phyloP scores from a whole-genome alignment of 305 asterid genomes.

The Fraxinus paxiana region DNA sequence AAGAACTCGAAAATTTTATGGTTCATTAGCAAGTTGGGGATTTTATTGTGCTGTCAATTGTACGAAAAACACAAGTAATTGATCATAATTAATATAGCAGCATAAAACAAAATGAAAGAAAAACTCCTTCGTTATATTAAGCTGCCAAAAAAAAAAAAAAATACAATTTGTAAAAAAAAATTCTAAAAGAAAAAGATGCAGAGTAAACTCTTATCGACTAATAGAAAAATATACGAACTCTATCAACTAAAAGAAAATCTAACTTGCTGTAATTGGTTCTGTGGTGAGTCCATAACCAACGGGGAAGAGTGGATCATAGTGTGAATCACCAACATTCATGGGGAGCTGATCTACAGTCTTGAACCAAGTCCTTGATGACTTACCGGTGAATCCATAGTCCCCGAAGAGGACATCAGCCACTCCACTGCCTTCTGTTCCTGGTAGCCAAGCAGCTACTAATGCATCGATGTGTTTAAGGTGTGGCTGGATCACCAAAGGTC shows the following conservation, averaged over 20 bases:
- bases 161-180: not conserved
- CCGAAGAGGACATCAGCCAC: constrained; percentile 60
- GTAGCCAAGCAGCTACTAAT: constrained; percentile 65
- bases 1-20: not conserved
- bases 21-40: not conserved
- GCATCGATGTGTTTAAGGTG: constrained; percentile 42
- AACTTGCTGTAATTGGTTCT: not conserved
- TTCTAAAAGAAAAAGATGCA: not conserved
- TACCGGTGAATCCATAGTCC: constrained; percentile 51
- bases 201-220: not conserved
- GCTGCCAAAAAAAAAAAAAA: not conserved
- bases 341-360: constrained; percentile 54
- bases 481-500: constrained; percentile 51
- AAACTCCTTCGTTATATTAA: not conserved
- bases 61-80: not conserved
- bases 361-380: constrained; percentile 55
- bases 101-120: not conserved
- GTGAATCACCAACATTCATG: constrained; percentile 50
- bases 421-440: constrained; percentile 61
- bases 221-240: not conserved
- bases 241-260: not conserved
- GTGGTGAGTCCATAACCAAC: constrained; percentile 57
- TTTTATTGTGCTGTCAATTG: not conserved
- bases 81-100: not conserved
- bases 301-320: constrained; percentile 65